Evolutionary conservation across 768 basidiomycete genomes (phyloP).

Genomic region (Auricularia cornea): DNA sequence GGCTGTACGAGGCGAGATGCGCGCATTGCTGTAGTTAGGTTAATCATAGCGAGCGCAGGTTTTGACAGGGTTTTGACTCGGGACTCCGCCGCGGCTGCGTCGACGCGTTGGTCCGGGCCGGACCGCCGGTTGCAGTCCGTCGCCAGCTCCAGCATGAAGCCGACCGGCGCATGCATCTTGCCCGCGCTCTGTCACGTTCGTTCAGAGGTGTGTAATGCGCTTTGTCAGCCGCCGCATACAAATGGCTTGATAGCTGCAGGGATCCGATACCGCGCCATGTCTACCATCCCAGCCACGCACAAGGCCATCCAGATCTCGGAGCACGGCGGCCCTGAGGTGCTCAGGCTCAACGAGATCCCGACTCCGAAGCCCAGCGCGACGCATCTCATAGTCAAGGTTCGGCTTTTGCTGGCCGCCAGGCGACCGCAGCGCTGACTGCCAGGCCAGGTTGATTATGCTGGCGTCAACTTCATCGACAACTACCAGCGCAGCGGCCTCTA

Average conservation of each 20-base stretch:
- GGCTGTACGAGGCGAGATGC: too few relatives aligned
- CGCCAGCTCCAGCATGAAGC: too few relatives aligned
- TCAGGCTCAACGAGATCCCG: constrained; percentile 57
- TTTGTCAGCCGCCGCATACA: too few relatives aligned
- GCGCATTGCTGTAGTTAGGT: too few relatives aligned
- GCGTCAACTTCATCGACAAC: constrained; percentile 83
- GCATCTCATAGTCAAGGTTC: constrained; percentile 48
- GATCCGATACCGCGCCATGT: background rate
- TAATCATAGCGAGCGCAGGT: too few relatives aligned
- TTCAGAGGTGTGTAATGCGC: background rate
- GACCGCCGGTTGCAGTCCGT: too few relatives aligned
- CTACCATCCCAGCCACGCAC: constrained; percentile 46
- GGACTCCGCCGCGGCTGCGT: too few relatives aligned
- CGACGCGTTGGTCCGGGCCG: too few relatives aligned
- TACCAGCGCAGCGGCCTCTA: constrained; percentile 69
- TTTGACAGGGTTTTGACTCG: too few relatives aligned
- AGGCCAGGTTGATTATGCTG: constrained; percentile 59
- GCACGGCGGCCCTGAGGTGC: constrained; percentile 70
- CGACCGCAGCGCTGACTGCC: background rate
- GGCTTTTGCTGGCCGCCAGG: background rate
- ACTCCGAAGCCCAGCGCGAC: constrained; percentile 55
- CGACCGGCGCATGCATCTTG: background rate
- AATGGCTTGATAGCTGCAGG: too few relatives aligned
- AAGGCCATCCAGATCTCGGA: constrained; percentile 65
- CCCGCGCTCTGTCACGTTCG: constrained; percentile 14